phyloP scores from a whole-genome alignment of 1,139 yeast genomes.

The Candida anutae region DNA sequence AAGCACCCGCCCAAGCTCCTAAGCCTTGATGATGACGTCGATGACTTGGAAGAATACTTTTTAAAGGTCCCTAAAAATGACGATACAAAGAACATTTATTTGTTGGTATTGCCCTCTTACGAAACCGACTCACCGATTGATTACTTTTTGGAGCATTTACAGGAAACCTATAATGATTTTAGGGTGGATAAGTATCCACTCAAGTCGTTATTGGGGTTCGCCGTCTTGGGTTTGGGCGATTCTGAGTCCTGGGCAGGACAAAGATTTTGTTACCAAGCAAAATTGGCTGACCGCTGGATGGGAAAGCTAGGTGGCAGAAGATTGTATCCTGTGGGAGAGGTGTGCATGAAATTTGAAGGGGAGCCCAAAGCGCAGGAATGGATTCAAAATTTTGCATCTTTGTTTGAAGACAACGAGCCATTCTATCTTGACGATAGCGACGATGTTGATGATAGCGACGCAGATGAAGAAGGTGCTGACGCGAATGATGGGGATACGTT shows the following conservation, averaged over 20 bases:
- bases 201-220: slow-evolving; percentile 59
- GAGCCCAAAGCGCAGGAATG: slow-evolving; percentile 56
- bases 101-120: slow-evolving; percentile 80
- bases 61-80: slow-evolving; percentile 47
- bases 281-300: slow-evolving; percentile 63
- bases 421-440: slow-evolving; percentile 39
- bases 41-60: slow-evolving; percentile 79
- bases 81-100: slow-evolving; percentile 43
- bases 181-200: slow-evolving; percentile 79
- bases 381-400: slow-evolving; percentile 51
- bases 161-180: slow-evolving; percentile 79
- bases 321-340: slow-evolving; percentile 75
- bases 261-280: slow-evolving; percentile 83
- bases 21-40: slow-evolving; percentile 73
- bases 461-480: slow-evolving; percentile 37
- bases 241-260: slow-evolving; percentile 72
- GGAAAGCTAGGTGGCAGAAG: slow-evolving; percentile 82
- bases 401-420: slow-evolving; percentile 62
- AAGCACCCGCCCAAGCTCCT: slow-evolving; percentile 43
- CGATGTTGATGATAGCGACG: slow-evolving; percentile 31
- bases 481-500: slow-evolving; percentile 36
- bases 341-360: slow-evolving; percentile 71
- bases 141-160: slow-evolving; percentile 71
- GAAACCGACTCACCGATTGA: slow-evolving; percentile 92
- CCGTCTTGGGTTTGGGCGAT: slow-evolving; percentile 86